Conservation (phyloP, 129 eudicot species). For the Dittrichia graveolens region DNA sequence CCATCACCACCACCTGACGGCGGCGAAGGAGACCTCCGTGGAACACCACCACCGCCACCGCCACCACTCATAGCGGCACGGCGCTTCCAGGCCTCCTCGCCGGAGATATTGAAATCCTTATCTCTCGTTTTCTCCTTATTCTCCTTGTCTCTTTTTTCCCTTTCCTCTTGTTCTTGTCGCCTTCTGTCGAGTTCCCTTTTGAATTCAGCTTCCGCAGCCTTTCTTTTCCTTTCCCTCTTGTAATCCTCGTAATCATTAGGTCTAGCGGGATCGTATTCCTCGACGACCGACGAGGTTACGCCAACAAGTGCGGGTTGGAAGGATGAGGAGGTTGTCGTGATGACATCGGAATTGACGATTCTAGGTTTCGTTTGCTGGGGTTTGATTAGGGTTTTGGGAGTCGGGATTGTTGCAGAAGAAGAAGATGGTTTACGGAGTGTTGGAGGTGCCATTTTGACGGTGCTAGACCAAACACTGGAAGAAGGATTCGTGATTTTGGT, state of each 20-base stretch:
- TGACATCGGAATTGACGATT: slow-evolving; percentile 23
- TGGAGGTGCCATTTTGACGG: slow-evolving; percentile 75
- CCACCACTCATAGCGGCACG: slow-evolving; percentile 70
- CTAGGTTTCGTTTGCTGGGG: slow-evolving; percentile 39
- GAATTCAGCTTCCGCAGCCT: slow-evolving; percentile 48
- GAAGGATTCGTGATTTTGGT: slow-evolving; percentile 41
- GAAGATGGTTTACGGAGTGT: slow-evolving; percentile 69
- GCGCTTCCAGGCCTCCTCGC: slow-evolving; percentile 92
- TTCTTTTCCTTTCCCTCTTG: slow-evolving; percentile 60
- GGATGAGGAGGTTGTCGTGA: slow-evolving; percentile 20
- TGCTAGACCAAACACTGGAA: slow-evolving; percentile 72
- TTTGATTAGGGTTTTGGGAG: slow-evolving; percentile 51
- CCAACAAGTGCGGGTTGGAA: slow-evolving; percentile 83
- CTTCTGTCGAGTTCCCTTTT: slow-evolving; percentile 56
- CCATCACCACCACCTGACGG: slow-evolving; percentile 40
- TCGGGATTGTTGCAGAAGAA: slow-evolving; percentile 36
- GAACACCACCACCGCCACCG: no score
- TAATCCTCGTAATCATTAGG: slow-evolving; percentile 96
- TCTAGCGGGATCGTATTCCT: slow-evolving; percentile 89
- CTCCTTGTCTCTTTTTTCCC: slow-evolving; percentile 46
- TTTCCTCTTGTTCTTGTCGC: slow-evolving; percentile 65
- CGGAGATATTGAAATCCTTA: slow-evolving; percentile 59
- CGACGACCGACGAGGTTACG: slow-evolving; percentile 60
- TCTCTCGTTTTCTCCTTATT: slow-evolving; percentile 45
- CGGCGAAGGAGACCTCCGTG: no score